Evolutionary conservation across 1,284 basidiomycete genomes (phyloP).

Genomic region (Peniophora sp.): DNA sequence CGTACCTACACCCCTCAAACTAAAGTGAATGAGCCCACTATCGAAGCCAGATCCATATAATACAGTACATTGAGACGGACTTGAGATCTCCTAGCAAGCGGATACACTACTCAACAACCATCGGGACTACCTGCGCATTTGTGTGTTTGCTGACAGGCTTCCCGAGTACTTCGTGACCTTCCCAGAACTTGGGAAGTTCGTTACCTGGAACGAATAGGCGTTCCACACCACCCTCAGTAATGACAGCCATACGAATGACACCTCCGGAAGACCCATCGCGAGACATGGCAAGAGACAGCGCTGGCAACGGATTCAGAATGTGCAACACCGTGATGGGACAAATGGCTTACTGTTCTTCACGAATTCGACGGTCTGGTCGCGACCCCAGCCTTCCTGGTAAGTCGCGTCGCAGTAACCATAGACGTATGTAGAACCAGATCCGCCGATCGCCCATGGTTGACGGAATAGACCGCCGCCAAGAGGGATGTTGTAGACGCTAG

Average conservation of each 20-base stretch:
- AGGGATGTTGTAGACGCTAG: slow-evolving; percentile 94
- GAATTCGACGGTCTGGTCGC: slow-evolving; percentile 88
- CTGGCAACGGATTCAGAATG: slow-evolving; percentile 31
- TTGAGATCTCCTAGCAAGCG: too few species aligned
- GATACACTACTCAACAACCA: slow-evolving; percentile 44
- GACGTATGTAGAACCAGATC: slow-evolving; percentile 95
- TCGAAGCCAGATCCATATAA: too few species aligned
- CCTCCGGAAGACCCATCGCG: slow-evolving; percentile 98
- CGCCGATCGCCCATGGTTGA: slow-evolving; percentile 96
- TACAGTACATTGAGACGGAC: too few species aligned
- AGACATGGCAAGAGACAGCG: slow-evolving; percentile 92
- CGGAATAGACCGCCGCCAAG: slow-evolving; percentile 90
- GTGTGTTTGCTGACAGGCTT: slow-evolving; percentile 24
- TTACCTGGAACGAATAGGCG: slow-evolving; percentile 93
- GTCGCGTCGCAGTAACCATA: slow-evolving; percentile 99
- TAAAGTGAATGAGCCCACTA: too few species aligned
- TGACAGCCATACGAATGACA: slow-evolving; percentile 95
- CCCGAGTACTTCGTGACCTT: slow-evolving; percentile 65
- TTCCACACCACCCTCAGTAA: slow-evolving; percentile 89
- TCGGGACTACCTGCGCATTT: slow-evolving; percentile 38
- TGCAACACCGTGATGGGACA: slow-evolving; percentile 1
- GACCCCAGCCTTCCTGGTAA: slow-evolving; percentile 90
- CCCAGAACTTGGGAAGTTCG: slow-evolving; percentile 82
- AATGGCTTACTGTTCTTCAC: slow-evolving; percentile 85
- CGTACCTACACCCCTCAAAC: too few species aligned